Conservation (phyloP, 208 protist genomes). For the Strigomonas galati region DNA sequence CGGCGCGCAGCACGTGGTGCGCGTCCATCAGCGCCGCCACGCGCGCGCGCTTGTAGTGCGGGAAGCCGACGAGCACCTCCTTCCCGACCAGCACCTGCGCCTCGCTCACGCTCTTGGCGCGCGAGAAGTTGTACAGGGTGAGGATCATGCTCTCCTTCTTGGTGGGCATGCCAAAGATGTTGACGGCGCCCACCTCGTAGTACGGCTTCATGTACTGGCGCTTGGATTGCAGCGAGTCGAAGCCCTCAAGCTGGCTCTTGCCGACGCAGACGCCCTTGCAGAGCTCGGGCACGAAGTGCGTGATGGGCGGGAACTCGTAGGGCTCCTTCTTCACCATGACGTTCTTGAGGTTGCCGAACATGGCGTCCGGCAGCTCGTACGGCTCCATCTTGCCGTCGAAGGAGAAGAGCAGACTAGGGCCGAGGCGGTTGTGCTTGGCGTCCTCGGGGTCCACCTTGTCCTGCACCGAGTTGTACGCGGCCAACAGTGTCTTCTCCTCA, state of each 20-base stretch:
- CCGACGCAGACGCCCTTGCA: slow-evolving; percentile 55
- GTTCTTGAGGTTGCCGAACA: slow-evolving; percentile 59
- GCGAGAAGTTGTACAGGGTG: slow-evolving; percentile 31
- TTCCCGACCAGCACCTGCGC: slow-evolving; percentile 56
- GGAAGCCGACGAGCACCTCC: slow-evolving; percentile 85
- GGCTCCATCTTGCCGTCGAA: slow-evolving; percentile 61
- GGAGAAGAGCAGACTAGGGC: slow-evolving; percentile 52
- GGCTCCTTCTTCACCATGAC: slow-evolving; percentile 43
- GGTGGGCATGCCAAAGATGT: slow-evolving; percentile 72
- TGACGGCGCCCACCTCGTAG: slow-evolving; percentile 59
- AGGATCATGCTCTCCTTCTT: slow-evolving; percentile 78
- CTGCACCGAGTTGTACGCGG: slow-evolving; percentile 78
- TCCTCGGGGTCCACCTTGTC: slow-evolving; percentile 63
- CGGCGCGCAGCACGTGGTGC: slow-evolving; percentile 34
- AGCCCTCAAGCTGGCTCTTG: slow-evolving; percentile 68
- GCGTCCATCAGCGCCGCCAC: slow-evolving; percentile 66
- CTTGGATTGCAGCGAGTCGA: slow-evolving; percentile 74
- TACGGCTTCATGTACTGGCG: slow-evolving; percentile 33
- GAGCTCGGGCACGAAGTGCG: slow-evolving; percentile 54
- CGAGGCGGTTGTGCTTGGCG: slow-evolving; percentile 56
- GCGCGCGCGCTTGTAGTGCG: slow-evolving; percentile 84
- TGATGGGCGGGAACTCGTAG: slow-evolving; percentile 52
- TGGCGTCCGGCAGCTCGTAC: slow-evolving; percentile 42
- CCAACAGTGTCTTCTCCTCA: slow-evolving; percentile 69
- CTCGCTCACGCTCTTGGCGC: slow-evolving; percentile 25